Conservation (phyloP, 306 rosid species). For the Trifolium subterraneum region DNA sequence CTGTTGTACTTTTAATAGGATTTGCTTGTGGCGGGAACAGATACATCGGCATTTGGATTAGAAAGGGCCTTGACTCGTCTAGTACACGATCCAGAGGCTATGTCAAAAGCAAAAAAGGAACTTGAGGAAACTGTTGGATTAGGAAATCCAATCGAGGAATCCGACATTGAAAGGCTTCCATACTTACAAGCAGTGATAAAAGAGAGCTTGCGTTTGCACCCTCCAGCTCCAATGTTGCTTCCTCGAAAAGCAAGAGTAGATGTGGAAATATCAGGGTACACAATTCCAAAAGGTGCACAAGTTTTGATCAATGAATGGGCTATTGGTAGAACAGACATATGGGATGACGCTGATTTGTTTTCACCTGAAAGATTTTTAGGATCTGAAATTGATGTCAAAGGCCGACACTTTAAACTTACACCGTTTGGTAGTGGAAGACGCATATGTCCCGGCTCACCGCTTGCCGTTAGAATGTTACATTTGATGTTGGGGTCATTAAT, state of each 20-base stretch:
- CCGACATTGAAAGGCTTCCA: conserved; percentile 54
- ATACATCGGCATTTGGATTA: conserved; percentile 53
- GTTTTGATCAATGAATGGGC: not conserved
- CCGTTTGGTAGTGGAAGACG: no score
- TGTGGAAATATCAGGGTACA: conserved; percentile 38
- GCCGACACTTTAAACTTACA: not conserved
- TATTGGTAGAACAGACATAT: not conserved
- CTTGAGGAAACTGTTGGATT: conserved; percentile 49
- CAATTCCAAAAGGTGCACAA: not conserved
- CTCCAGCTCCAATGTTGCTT: conserved; percentile 53
- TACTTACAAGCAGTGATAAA: conserved; percentile 61
- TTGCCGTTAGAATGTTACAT: no score
- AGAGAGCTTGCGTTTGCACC: conserved; percentile 55
- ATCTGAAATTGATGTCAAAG: not conserved
- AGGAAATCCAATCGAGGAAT: conserved; percentile 57
- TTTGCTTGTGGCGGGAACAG: conserved; percentile 61
- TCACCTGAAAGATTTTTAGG: not conserved
- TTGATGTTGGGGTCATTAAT: no score
- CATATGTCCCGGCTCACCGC: no score
- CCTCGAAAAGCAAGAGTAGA: conserved; percentile 55
- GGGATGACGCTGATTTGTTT: not conserved
- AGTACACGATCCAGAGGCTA: conserved; percentile 46
- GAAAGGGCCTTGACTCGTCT: conserved; percentile 67
- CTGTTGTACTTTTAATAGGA: conserved; percentile 36
- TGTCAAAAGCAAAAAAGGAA: conserved; percentile 56